Conservation (phyloP, 306 rosid species). For the Ormosia semicastrata region DNA sequence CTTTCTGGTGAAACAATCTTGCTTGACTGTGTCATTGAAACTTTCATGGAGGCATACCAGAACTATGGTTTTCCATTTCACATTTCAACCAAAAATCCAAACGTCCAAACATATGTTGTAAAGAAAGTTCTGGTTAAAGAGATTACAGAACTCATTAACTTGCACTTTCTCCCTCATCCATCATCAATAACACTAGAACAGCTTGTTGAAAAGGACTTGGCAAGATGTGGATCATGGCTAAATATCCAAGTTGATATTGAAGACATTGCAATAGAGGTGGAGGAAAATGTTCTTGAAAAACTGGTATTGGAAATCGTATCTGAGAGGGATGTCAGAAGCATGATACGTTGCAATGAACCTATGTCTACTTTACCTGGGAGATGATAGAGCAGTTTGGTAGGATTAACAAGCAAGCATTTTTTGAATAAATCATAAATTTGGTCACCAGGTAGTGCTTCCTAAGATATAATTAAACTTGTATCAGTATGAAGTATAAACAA, state of each 20-base stretch:
- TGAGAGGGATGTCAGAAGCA: slow-evolving; percentile 35
- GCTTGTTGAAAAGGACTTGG: slow-evolving; percentile 50
- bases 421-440: neutral
- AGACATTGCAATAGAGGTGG: slow-evolving; percentile 43
- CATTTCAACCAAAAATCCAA: slow-evolving; percentile 35
- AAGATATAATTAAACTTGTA: neutral
- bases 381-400: neutral
- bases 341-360: slow-evolving; percentile 4
- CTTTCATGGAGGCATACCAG: slow-evolving; percentile 43
- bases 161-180: slow-evolving; percentile 31
- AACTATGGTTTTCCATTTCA: slow-evolving; percentile 39
- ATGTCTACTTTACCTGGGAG: neutral
- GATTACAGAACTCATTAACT: slow-evolving; percentile 41
- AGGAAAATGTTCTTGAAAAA: slow-evolving; percentile 52
- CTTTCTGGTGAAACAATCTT: slow-evolving; percentile 34
- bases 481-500: neutral
- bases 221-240: slow-evolving; percentile 53
- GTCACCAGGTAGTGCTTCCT: neutral
- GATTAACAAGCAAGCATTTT: neutral
- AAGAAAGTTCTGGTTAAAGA: slow-evolving; percentile 45
- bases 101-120: slow-evolving; percentile 28
- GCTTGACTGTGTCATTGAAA: slow-evolving; percentile 54
- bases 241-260: slow-evolving; percentile 39
- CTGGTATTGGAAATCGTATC: slow-evolving; percentile 51
- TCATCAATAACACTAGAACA: slow-evolving; percentile 37